A percentile compares a stretch with the other conserved stretches of the same genome.
Conservation (phyloP, 2,329 filamentous ascomycete genomes). For the Metarhizium humberi region DNA sequence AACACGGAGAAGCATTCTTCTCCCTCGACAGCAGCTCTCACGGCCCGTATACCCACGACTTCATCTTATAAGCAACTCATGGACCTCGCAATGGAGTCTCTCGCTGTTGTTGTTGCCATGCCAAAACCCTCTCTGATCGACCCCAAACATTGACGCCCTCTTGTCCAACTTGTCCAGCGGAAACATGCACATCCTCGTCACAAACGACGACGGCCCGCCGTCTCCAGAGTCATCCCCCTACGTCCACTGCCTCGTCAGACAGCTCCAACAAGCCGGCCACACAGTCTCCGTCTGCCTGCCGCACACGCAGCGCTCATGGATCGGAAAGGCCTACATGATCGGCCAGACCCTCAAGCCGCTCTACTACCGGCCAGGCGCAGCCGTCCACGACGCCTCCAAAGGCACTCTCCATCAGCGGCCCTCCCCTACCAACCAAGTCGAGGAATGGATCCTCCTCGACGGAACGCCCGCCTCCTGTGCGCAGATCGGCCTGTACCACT, state of each 20-base stretch:
- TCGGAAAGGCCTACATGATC: constrained; percentile 94
- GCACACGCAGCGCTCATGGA: constrained; percentile 90
- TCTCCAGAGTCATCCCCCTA: constrained; percentile 72
- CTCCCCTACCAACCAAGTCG: constrained; percentile 45
- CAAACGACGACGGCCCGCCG: constrained; percentile 71
- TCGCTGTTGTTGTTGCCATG: too few species aligned
- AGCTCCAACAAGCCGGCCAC: constrained; percentile 67
- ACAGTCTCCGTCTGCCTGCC: constrained; percentile 86
- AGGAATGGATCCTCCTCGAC: constrained; percentile 76
- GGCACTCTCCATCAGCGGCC: constrained; percentile 53
- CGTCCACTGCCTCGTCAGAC: constrained; percentile 60
- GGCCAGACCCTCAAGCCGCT: constrained; percentile 75
- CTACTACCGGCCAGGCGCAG: constrained; percentile 60
- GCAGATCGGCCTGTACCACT: too few species aligned
- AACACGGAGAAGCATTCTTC: too few species aligned
- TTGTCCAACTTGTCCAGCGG: neutral
- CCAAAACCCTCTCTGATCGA: neutral
- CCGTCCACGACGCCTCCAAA: constrained; percentile 36
- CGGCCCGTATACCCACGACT: too few species aligned
- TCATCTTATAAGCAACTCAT: too few species aligned
- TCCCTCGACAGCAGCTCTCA: too few species aligned
- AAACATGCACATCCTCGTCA: constrained; percentile 52
- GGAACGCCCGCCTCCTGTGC: constrained; percentile 55
- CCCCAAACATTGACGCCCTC: neutral
- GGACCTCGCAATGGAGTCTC: too few species aligned